phyloP scores from a whole-genome alignment of 2,329 filamentous ascomycete species.

The Diaporthe ampelina region DNA sequence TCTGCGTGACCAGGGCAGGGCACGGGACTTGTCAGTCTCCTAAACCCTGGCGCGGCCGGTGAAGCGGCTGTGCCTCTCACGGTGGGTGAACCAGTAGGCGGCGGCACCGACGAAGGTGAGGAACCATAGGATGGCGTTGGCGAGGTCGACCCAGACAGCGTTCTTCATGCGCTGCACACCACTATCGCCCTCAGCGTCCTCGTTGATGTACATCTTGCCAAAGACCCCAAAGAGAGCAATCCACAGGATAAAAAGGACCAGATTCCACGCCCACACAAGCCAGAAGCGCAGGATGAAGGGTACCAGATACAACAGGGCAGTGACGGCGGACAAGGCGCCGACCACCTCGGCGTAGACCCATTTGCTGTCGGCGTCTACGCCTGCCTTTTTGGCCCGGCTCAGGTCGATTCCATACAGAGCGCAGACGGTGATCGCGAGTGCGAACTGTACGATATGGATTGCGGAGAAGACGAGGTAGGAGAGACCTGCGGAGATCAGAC shows the following conservation, averaged over 20 bases:
- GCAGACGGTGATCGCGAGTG: conserved; percentile 81
- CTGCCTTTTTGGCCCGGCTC: conserved; percentile 62
- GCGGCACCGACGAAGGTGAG: conserved; percentile 69
- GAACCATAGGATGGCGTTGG: conserved; percentile 83
- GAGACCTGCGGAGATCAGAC: conserved; percentile 58
- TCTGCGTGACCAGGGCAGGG: not conserved
- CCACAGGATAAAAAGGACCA: conserved; percentile 82
- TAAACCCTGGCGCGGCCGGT: conserved; percentile 71
- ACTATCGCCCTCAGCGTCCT: conserved; percentile 72
- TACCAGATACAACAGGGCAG: conserved; percentile 75
- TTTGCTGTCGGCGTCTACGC: conserved; percentile 71
- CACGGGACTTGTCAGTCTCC: conserved; percentile 32
- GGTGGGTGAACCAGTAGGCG: conserved; percentile 71
- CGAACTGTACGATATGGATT: conserved; percentile 82
- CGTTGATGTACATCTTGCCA: conserved; percentile 81
- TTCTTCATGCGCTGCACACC: conserved; percentile 84
- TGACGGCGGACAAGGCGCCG: conserved; percentile 74
- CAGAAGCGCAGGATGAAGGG: conserved; percentile 70
- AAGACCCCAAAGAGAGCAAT: conserved; percentile 87
- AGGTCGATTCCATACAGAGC: conserved; percentile 84
- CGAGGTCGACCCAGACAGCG: conserved; percentile 86
- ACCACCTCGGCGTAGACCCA: conserved; percentile 84
- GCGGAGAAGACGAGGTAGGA: conserved; percentile 69
- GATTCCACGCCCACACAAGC: conserved; percentile 76
- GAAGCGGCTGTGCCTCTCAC: conserved; percentile 66